A percentile compares a stretch with the other conserved stretches of the same genome.
Conservation (phyloP, 2,329 filamentous ascomycete genomes). For the Alternaria dauci region DNA sequence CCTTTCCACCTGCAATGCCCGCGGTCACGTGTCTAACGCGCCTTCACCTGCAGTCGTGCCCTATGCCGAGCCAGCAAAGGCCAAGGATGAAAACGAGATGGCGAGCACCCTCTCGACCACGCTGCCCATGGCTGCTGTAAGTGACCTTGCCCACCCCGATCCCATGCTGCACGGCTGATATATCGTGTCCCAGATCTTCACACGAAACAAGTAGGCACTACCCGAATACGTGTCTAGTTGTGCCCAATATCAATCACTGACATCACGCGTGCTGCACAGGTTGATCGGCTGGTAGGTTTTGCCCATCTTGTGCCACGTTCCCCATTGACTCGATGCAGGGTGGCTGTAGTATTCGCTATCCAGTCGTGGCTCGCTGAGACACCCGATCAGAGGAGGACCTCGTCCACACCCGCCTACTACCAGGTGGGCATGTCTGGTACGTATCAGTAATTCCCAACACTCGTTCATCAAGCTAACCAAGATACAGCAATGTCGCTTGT, state of each 20-base stretch:
- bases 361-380: conserved; percentile 82
- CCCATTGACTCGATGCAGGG: conserved; percentile 58
- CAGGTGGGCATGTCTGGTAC: conserved; percentile 80
- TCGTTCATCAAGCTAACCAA: conserved; percentile 16
- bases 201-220: conserved; percentile 75
- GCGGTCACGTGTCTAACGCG: conserved; percentile 42
- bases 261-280: conserved; percentile 50
- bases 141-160: conserved; percentile 38
- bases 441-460: conserved; percentile 45
- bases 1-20: not conserved
- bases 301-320: conserved; percentile 15
- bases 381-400: conserved; percentile 69
- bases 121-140: conserved; percentile 88
- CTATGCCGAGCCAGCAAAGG: conserved; percentile 77
- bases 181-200: conserved; percentile 73
- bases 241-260: conserved; percentile 26
- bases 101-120: conserved; percentile 76
- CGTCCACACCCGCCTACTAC: conserved; percentile 75
- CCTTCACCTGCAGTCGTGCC: conserved; percentile 73
- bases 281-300: conserved; percentile 68
- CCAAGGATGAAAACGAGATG: conserved; percentile 72
- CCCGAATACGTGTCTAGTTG: conserved; percentile 10
- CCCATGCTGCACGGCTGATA: conserved; percentile 40
- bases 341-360: conserved; percentile 75
- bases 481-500: conserved; percentile 54